Base-by-base conservation (phyloP, 768 basidiomycete genomes). In the Collybia sordida region DNA sequence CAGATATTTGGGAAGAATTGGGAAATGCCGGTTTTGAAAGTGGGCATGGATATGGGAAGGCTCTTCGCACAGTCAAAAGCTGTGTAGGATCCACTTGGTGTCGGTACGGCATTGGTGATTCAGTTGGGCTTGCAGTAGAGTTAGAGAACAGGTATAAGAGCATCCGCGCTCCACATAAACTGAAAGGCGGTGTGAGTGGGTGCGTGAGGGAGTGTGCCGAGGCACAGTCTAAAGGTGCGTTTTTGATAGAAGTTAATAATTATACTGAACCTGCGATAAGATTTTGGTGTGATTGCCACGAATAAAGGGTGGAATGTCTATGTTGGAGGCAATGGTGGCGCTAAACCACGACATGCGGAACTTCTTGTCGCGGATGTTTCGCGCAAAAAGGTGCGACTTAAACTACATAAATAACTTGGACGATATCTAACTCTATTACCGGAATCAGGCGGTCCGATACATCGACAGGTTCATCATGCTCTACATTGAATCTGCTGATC, bases 281-380 rank as follows among this genome's bases (percentile, higher is more conserved):
- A 89, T 63, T 90, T 89, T 56, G 87, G 87, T 11, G 65, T 88
- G 34, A 89, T 89, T 49, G 87, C 86, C 1, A 87, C 85, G 0
- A 83, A 82, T 65, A 88, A 89, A 64, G 87, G 87, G n/a, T 89
- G 86, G 85, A 88, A 89, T 57, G 80, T 86, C 45, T 87, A 80
- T 59, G 64, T 88, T 18, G 83, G 81, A 38, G 86, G 86, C 2
- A 88, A 90, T 59, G 86, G 86, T n/a, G 86, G 84, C 36, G 72
- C 72, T 4, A 79, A 70, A 50, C 79, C 79, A 14, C 67, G 78
- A 8, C 86, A 88, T 58, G 87, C 85, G 2, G 76, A 79, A 3
- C 69, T 89, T 2, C 78, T 89, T 47, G 85, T 82, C 1, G 77
- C 63, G 37, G 86, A 89, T 59, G 86, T 90, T 1, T 81, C 86